Evolutionary conservation across 257 asterid species (phyloP).

Genomic region (Gentiana macrophylla): DNA sequence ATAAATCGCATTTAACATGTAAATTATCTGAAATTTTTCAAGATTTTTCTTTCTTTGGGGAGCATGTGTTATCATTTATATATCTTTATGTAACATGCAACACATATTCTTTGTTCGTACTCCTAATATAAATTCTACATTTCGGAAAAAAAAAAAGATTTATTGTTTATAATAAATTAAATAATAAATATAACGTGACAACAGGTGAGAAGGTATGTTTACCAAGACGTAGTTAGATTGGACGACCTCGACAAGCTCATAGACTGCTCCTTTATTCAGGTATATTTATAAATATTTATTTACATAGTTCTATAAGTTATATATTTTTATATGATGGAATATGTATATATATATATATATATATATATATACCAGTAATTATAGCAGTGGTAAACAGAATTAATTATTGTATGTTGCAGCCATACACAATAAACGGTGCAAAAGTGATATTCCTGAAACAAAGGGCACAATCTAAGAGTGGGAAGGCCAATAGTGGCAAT

Average conservation of each 20-base stretch:
- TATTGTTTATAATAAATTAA: background rate
- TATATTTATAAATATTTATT: background rate
- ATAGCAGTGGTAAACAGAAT: too few relatives aligned
- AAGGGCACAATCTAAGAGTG: constrained; percentile 58
- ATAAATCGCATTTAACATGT: too few relatives aligned
- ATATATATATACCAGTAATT: too few relatives aligned
- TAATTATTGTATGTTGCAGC: constrained; percentile 24
- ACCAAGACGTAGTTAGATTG: constrained; percentile 73
- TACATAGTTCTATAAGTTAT: too few relatives aligned
- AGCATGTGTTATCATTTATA: too few relatives aligned
- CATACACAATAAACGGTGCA: constrained; percentile 82
- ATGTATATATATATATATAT: too few relatives aligned
- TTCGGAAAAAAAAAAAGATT: background rate
- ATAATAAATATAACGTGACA: background rate
- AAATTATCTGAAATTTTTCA: too few relatives aligned
- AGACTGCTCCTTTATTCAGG: constrained; percentile 77
- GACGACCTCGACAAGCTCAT: constrained; percentile 79
- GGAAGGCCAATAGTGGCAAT: constrained; percentile 45
- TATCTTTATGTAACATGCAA: too few relatives aligned
- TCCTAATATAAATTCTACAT: background rate
- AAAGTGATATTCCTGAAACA: constrained; percentile 78
- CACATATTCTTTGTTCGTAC: too few relatives aligned
- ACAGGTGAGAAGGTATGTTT: constrained; percentile 84
- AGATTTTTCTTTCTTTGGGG: too few relatives aligned
- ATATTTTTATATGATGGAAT: too few relatives aligned